phyloP scores from a whole-genome alignment of 2,329 filamentous ascomycete species.

The Waltergamsia citrina region DNA sequence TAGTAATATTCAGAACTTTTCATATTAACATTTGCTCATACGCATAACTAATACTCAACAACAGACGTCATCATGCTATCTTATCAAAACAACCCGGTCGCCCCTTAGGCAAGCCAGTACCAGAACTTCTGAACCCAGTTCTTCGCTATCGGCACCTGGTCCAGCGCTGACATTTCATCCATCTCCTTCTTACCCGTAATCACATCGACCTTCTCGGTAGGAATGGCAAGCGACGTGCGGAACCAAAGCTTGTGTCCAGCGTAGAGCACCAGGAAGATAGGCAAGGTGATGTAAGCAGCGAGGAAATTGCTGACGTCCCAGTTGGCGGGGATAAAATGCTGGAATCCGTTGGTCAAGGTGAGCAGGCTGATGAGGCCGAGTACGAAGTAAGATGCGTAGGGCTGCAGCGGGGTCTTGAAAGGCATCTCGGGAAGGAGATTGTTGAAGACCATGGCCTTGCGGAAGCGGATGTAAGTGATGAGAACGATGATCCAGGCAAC shows the following conservation, averaged over 20 bases:
- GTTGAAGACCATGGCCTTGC: conserved; percentile 42
- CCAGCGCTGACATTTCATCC: conserved; percentile 44
- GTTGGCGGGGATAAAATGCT: conserved; percentile 57
- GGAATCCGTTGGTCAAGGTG: conserved; percentile 67
- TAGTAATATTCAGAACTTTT: too few relatives aligned
- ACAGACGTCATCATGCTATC: too few relatives aligned
- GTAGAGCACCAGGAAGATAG: conserved; percentile 51
- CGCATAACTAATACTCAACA: too few relatives aligned
- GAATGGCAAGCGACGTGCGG: conserved; percentile 29
- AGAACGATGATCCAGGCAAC: conserved; percentile 52
- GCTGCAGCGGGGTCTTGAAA: conserved; percentile 42
- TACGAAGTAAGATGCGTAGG: conserved; percentile 54
- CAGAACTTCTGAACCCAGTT: conserved; percentile 42
- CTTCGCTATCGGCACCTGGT: conserved; percentile 34
- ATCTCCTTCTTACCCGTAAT: conserved; percentile 52
- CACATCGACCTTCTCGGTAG: conserved; percentile 42
- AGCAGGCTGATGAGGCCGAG: conserved; percentile 51
- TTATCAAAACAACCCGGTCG: too few relatives aligned
- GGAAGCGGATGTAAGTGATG: conserved; percentile 50
- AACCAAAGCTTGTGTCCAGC: conserved; percentile 46
- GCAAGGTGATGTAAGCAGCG: conserved; percentile 54
- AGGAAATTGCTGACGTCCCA: conserved; percentile 57
- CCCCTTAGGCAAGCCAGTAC: conserved; percentile 44
- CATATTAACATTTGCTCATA: too few relatives aligned
- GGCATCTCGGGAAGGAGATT: conserved; percentile 40